Base-by-base conservation (phyloP, 495 filamentous ascomycete genomes). In the Parmelia sp. region DNA sequence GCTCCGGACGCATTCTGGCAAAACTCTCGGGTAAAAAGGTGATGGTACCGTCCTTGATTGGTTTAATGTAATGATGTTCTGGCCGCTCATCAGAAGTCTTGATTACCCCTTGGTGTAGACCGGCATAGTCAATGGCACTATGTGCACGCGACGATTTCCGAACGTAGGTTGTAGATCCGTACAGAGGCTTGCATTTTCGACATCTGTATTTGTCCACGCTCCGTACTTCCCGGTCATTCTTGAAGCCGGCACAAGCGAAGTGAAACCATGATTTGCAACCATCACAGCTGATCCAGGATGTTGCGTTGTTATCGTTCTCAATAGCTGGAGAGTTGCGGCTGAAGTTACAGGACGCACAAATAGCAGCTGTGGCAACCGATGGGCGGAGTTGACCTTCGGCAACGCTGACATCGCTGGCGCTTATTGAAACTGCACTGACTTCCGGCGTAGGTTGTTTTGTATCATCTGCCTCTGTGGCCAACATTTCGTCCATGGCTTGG, bases 261-360 rank as follows among this genome's bases (percentile, higher is more conserved):
- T 91, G 88, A 67, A 85, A 89, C 88, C 88, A 91, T 33, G 76
- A 79, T 67, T 88, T 88, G 71, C 88, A 91, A 39, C 85, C 87
- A 71, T 91, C 87, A 68, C 88, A 91, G 36, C 80, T 84, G 64
- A 91, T 89, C 88, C 88, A 91, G 19, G 84, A 83, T 63, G 81
- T 81, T 61, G 80, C 77, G 21, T 63, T 64, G 36, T 76, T 76
- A 65, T 82, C 78, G 49, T 77, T 80, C 25, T 81, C 80, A 8
- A 71, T 74, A 39, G 76, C 74, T 14, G 77, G 60, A 21, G 77
- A 76, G 42, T 80, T 82, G 17, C 78, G 77, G 7, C 78, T 74
- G 65, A 82, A 71, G 51, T 82, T 78, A 62, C 81, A 83, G 36
- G 77, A 75, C 19, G 77, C 79, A 65, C 81, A 83, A 65, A 75